Percentiles rank a stretch among this genome's conserved stretches.
These are phyloP conservation scores for Sherardia arvensis DNA, from an alignment of 257 asterid genomes.

Conservation along the genomic window DNA sequence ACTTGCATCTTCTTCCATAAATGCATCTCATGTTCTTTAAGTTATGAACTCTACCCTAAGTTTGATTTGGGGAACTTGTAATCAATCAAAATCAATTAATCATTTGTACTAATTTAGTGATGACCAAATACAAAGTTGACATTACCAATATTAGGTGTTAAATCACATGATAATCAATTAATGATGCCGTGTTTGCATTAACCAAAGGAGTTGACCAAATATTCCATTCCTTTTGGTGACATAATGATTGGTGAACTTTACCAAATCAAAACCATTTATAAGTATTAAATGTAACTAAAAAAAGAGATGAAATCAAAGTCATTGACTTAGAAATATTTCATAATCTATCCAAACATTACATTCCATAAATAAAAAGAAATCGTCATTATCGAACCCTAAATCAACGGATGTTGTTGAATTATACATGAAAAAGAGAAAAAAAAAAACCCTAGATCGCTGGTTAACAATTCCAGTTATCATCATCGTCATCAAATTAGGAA, in stretches of 20 bases:
- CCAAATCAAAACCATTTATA: background rate
- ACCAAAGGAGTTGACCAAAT: slow-evolving; percentile 3
- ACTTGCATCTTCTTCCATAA: no score
- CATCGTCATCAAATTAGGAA: background rate
- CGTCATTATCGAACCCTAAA: no score
- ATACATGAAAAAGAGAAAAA: no score
- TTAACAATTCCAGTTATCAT: background rate
- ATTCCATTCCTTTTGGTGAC: background rate
- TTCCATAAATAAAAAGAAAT: background rate
- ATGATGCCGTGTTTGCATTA: background rate
- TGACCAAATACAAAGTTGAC: background rate
- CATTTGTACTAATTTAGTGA: background rate
- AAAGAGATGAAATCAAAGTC: background rate
- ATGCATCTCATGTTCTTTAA: no score
- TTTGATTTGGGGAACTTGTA: no score
- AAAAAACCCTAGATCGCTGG: background rate
- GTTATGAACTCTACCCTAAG: no score
- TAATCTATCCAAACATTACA: background rate
- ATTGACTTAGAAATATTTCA: background rate
- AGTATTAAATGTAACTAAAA: no score
- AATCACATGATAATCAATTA: background rate
- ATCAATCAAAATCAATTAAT: no score
- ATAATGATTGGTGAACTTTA: background rate
- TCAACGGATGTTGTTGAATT: no score
- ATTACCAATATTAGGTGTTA: background rate